Evolutionary conservation across 2,329 filamentous ascomycete species (phyloP).

Genomic region (Tolypocladium inflatum): DNA sequence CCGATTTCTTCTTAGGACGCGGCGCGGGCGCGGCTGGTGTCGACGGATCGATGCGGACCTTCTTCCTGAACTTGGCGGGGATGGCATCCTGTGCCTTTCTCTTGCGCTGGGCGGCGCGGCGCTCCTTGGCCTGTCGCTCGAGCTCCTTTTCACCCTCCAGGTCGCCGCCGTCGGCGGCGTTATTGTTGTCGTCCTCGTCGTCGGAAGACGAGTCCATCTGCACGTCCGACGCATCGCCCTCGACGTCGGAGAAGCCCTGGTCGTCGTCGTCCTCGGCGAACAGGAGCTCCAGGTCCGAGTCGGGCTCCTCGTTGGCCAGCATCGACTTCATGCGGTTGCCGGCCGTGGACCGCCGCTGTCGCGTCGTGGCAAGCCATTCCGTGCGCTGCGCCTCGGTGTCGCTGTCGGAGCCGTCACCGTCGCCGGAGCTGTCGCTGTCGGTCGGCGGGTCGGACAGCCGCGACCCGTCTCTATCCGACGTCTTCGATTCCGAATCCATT

Average conservation of each 20-base stretch:
- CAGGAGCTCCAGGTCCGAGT: constrained; percentile 61
- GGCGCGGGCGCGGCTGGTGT: constrained; percentile 30
- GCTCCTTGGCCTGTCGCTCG: constrained; percentile 63
- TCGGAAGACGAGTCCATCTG: constrained; percentile 80
- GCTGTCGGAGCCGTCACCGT: constrained; percentile 20
- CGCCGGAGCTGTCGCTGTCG: constrained; percentile 14
- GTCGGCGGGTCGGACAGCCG: constrained; percentile 11
- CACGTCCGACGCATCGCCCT: constrained; percentile 61
- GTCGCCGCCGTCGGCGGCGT: constrained; percentile 50
- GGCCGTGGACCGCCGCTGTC: constrained; percentile 69
- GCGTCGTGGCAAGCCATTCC: constrained; percentile 65
- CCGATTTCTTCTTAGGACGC: constrained; percentile 50
- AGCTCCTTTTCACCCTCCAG: constrained; percentile 82
- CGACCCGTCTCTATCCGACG: constrained; percentile 22
- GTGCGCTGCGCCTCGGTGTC: constrained; percentile 28
- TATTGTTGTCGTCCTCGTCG: constrained; percentile 72
- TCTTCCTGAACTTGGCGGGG: constrained; percentile 62
- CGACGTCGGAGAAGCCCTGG: constrained; percentile 59
- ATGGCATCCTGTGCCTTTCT: constrained; percentile 71
- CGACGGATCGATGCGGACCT: constrained; percentile 59
- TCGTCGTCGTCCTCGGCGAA: constrained; percentile 66
- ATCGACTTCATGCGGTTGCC: constrained; percentile 77
- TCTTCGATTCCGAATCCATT: constrained; percentile 19
- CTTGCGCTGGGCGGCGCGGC: constrained; percentile 60
- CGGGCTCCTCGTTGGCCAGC: constrained; percentile 63